phyloP scores from a whole-genome alignment of 331 rosid genomes.

The Spiraea crenata region DNA sequence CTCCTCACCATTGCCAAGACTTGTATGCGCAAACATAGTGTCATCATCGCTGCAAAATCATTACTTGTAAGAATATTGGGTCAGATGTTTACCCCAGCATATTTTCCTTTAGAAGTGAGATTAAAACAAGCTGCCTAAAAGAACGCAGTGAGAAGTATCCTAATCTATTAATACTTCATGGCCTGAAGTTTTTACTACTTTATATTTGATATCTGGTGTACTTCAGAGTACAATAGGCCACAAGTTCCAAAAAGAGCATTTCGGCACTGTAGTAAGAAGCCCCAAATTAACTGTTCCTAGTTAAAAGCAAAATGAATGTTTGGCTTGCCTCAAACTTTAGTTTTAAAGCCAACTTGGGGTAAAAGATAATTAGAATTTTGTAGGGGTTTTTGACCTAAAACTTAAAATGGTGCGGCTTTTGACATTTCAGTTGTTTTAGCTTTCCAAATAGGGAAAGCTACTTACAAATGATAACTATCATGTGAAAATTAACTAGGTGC shows the following conservation, averaged over 20 bases:
- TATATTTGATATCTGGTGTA: neutral
- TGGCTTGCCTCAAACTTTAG: too few relatives aligned
- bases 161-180: neutral
- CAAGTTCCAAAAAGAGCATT: neutral
- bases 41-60: constrained; percentile 86
- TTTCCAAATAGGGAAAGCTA: neutral
- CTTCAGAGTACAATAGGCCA: neutral
- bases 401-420: too few relatives aligned
- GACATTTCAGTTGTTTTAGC: neutral
- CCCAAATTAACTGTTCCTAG: too few relatives aligned
- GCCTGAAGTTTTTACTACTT: constrained; percentile 2
- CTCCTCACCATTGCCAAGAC: constrained; percentile 59
- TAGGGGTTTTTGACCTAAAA: too few relatives aligned
- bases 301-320: too few relatives aligned
- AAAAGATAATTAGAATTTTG: too few relatives aligned
- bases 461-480: neutral
- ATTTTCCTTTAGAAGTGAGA: neutral
- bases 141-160: neutral
- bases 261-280: too few relatives aligned
- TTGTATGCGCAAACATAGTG: constrained; percentile 60
- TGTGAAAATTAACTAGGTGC: neutral
- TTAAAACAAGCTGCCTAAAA: neutral
- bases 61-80: constrained; percentile 68
- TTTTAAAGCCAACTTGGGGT: too few relatives aligned
- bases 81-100: constrained; percentile 36